phyloP scores from a whole-genome alignment of 202 grass and related monocot species.

The Digitaria exilis region DNA sequence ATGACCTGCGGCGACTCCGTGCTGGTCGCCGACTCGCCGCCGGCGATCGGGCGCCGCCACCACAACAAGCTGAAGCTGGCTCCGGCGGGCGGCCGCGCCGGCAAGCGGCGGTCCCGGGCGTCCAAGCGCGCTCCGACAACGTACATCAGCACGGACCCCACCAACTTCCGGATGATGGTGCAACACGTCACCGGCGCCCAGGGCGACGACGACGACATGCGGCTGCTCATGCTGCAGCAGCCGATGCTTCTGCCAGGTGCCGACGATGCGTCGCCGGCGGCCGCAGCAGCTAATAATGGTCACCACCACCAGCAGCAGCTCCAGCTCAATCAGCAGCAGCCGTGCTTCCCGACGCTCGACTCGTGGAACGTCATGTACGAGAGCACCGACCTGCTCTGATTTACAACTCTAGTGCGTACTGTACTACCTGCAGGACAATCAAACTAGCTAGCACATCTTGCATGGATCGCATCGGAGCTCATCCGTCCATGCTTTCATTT shows the following conservation, averaged over 20 bases:
- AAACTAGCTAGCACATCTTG: too few species aligned
- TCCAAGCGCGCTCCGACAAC: conserved; percentile 66
- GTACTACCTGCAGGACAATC: too few species aligned
- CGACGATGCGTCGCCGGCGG: too few species aligned
- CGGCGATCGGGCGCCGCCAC: neutral
- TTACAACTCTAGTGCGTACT: neutral
- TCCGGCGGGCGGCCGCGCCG: neutral
- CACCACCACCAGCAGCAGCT: neutral
- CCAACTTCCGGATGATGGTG: conserved; percentile 93
- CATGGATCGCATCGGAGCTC: too few species aligned
- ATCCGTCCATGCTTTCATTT: too few species aligned
- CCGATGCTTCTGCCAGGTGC: too few species aligned
- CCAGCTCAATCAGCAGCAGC: conserved; percentile 43
- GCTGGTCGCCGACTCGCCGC: conserved; percentile 7
- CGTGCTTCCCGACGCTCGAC: conserved; percentile 80
- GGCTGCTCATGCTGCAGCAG: neutral
- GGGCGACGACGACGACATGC: neutral
- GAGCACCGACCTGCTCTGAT: neutral
- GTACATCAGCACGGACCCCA: conserved; percentile 82
- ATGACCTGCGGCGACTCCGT: conserved; percentile 38
- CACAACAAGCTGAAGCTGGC: neutral
- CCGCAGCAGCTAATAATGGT: neutral
- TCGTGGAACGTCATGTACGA: conserved; percentile 77
- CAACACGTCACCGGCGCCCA: conserved; percentile 78
- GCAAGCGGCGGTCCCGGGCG: conserved; percentile 70